Evolutionary conservation across 139 green algal species (phyloP), one percentile per base, ranked within the genome.

Genomic region (Bryopsis sp.): DNA sequence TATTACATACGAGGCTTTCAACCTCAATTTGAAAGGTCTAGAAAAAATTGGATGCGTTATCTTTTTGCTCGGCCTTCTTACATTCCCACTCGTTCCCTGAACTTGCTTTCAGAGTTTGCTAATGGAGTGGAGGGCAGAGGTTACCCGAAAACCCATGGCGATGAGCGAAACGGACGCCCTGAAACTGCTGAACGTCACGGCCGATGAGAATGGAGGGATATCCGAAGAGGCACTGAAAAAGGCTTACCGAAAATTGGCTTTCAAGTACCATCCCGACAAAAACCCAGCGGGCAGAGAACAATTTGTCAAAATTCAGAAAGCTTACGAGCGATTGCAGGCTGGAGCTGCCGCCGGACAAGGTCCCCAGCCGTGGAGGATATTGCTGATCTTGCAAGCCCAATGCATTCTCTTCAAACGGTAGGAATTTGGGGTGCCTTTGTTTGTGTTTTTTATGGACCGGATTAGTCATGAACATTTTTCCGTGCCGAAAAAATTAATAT

Each of bases 251-350:
- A 83, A 66, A 46, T 31, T 72, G 62, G 75, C 76, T 2, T 62
- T 80, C 28, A 82, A 82, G 72, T 93, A 88, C 69, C 92, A 98
- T 67, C 92, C 92, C 0, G 92, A 97, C 82, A 95, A 93, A 71
- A 98, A 98, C 82, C 92, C 92, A 0, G 80, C 81, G 26, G 92
- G 88, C 0, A 76, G 84, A 0, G 86, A 91, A 5, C 75, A 77
- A 47, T 98, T 98, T 70, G 34, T 89, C 65, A 74, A 79, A 28
- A 78, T 96, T 35, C 88, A 95, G 68, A 71, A 76, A 2, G 92
- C 92, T 5, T 97, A 97, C 75, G 88, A 97, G 76, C 79, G 83
- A 28, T 81, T 97, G 70, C 81, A 86, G 70, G 82, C 79, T n/a
- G 83, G 82, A 22, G 78, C 73, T 32, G 79, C 74, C 3, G 85